Conservation (phyloP, 2,329 filamentous ascomycete species). For the Hawksworthiomyces lignivorus region DNA sequence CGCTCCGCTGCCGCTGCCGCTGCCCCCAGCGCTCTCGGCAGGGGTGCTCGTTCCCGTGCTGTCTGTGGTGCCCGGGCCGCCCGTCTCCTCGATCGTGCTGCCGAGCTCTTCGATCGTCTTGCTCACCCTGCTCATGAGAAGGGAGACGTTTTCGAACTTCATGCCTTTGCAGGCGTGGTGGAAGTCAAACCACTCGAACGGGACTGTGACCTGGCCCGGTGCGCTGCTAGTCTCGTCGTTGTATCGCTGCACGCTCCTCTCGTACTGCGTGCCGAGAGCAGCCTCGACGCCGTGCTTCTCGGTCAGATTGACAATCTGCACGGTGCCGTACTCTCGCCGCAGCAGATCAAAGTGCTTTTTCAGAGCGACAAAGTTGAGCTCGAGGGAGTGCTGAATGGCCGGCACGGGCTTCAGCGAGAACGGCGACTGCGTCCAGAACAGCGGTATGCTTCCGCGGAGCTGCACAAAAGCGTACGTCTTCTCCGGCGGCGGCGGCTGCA, state of each 20-base stretch:
- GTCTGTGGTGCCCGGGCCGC: background rate
- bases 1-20: conserved; percentile 12
- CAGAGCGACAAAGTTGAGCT: conserved; percentile 72
- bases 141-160: conserved; percentile 92
- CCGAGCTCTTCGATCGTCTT: conserved; percentile 61
- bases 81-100: conserved; percentile 53
- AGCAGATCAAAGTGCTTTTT: conserved; percentile 70
- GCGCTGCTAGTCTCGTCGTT: conserved; percentile 47
- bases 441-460: conserved; percentile 79
- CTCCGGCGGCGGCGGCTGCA: conserved; percentile 22
- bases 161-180: conserved; percentile 88
- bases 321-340: conserved; percentile 59
- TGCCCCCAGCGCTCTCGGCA: background rate
- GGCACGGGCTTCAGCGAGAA: conserved; percentile 89
- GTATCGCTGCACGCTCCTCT: conserved; percentile 56
- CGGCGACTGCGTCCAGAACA: conserved; percentile 92
- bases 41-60: background rate
- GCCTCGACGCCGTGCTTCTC: conserved; percentile 82
- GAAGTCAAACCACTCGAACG: conserved; percentile 97
- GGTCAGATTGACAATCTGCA: conserved; percentile 78
- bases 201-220: conserved; percentile 35
- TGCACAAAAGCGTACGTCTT: conserved; percentile 81
- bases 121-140: conserved; percentile 64
- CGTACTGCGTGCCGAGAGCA: conserved; percentile 70
- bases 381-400: conserved; percentile 69